Conservation (phyloP, 2,329 filamentous ascomycete species). For the Diaporthe citri region DNA sequence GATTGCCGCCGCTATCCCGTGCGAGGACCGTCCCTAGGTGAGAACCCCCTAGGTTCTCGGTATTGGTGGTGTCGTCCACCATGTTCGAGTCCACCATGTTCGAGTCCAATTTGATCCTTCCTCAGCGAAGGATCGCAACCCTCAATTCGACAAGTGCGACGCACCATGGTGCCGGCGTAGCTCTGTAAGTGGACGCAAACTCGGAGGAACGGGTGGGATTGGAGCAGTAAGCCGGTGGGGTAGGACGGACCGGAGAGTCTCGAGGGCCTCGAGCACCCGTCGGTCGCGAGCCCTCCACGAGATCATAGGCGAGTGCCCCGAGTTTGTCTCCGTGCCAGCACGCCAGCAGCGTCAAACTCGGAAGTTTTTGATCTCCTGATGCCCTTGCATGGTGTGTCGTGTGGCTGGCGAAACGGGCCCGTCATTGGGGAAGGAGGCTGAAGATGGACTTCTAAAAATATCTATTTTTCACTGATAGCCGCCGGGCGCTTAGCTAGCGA, state of each 20-base stretch:
- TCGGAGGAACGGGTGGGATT: constrained; percentile 22
- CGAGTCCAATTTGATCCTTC: constrained; percentile 21
- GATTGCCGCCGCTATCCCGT: constrained; percentile 2
- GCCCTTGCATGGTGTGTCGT: constrained; percentile 11
- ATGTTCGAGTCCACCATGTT: constrained; percentile 21
- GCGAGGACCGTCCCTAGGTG: constrained; percentile 24
- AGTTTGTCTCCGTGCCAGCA: background rate
- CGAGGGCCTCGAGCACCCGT: background rate
- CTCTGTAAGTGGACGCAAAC: constrained; percentile 3
- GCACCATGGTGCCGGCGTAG: background rate
- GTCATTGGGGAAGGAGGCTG: constrained; percentile 10
- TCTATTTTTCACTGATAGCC: constrained; percentile 35
- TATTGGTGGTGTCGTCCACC: constrained; percentile 5
- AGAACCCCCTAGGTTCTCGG: background rate
- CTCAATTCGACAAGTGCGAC: constrained; percentile 13
- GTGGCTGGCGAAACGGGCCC: constrained; percentile 21
- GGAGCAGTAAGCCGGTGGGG: constrained; percentile 7
- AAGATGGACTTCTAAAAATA: constrained; percentile 27
- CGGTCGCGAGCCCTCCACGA: constrained; percentile 11
- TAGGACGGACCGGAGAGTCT: constrained; percentile 12
- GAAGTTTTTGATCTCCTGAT: constrained; percentile 12
- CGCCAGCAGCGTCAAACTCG: constrained; percentile 16
- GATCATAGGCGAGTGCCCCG: background rate
- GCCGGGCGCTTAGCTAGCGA: constrained; percentile 35
- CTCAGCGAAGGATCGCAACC: constrained; percentile 22